Conservation (phyloP, 2,329 filamentous ascomycete genomes). For the Sordariomycetes sp. region DNA sequence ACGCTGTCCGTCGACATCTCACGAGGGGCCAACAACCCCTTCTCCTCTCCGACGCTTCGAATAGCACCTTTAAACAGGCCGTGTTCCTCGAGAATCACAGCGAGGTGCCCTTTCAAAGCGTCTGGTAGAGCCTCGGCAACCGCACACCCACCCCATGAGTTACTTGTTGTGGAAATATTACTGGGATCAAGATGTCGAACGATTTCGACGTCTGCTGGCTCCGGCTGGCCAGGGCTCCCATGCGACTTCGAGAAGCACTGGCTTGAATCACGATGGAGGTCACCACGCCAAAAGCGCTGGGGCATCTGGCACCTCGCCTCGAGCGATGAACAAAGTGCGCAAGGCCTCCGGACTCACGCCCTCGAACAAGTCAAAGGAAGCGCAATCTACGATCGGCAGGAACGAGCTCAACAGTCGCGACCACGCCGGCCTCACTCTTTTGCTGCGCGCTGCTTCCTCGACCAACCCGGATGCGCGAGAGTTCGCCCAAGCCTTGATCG, state of each 20-base stretch:
- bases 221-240: constrained; percentile 53
- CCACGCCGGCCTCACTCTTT: constrained; percentile 67
- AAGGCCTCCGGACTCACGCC: constrained; percentile 42
- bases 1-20: too few species aligned
- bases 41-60: constrained; percentile 19
- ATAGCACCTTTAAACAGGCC: constrained; percentile 80
- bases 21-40: neutral
- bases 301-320: constrained; percentile 38
- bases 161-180: constrained; percentile 94
- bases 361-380: constrained; percentile 32
- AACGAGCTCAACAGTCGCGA: constrained; percentile 81
- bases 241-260: constrained; percentile 43
- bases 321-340: constrained; percentile 37
- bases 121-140: constrained; percentile 26
- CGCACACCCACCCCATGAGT: constrained; percentile 65
- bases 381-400: constrained; percentile 32
- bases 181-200: constrained; percentile 95
- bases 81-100: constrained; percentile 80
- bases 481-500: constrained; percentile 72
- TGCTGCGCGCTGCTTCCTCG: constrained; percentile 79
- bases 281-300: constrained; percentile 28
- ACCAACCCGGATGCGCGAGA: constrained; percentile 56
- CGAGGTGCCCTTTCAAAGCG: constrained; percentile 66
- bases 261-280: constrained; percentile 23
- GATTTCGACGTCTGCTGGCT: constrained; percentile 81